Conservation (phyloP, 176 grass and related monocot genomes). For the Oropetium thomaeum region DNA sequence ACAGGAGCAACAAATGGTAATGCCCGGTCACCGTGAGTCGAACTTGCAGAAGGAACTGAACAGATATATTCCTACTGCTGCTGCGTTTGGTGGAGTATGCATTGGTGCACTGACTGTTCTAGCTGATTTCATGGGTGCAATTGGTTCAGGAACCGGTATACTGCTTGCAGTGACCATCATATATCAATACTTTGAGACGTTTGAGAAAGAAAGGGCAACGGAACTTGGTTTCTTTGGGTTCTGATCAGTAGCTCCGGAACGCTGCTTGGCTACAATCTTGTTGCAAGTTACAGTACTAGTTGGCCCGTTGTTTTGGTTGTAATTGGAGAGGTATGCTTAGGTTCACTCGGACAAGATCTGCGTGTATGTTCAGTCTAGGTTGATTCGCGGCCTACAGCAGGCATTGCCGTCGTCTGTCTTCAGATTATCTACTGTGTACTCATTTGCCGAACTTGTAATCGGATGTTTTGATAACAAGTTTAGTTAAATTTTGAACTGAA, state of each 20-base stretch:
- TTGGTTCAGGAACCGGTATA: constrained; percentile 95
- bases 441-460: not conserved
- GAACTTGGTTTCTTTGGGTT: constrained; percentile 94
- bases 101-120: constrained; percentile 92
- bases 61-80: constrained; percentile 91
- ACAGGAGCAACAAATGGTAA: constrained; percentile 99
- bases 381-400: not conserved
- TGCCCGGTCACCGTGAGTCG: constrained; percentile 92
- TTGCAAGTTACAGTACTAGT: constrained; percentile 19
- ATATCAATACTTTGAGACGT: constrained; percentile 93
- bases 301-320: constrained; percentile 13
- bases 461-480: constrained; percentile 18
- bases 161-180: constrained; percentile 93
- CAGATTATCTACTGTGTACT: not conserved
- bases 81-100: constrained; percentile 90
- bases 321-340: constrained; percentile 25
- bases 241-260: constrained; percentile 33
- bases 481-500: constrained; percentile 10
- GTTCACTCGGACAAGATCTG: constrained; percentile 16
- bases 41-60: constrained; percentile 96
- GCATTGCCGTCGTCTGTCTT: constrained; percentile 17
- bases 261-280: constrained; percentile 3
- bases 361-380: constrained; percentile 18
- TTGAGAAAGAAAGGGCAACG: constrained; percentile 89
- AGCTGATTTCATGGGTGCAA: constrained; percentile 95